phyloP scores from a whole-genome alignment of 2,329 filamentous ascomycete species.

The Alternaria alternata region DNA sequence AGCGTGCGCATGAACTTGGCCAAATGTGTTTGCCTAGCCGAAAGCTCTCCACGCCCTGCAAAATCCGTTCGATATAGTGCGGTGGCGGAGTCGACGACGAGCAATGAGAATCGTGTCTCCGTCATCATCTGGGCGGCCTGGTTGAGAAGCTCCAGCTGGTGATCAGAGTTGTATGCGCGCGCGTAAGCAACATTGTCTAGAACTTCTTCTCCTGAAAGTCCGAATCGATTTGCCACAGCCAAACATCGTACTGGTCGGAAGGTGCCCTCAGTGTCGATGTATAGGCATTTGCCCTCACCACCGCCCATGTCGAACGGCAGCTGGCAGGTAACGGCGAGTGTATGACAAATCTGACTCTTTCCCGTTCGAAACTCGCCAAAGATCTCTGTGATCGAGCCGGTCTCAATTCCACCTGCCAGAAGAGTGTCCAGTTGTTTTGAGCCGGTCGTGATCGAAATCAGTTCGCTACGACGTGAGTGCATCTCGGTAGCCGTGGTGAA shows the following conservation, averaged over 20 bases:
- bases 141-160: constrained; percentile 92
- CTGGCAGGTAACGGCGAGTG: constrained; percentile 97
- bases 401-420: constrained; percentile 92
- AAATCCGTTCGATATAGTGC: constrained; percentile 97
- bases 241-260: constrained; percentile 89
- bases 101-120: constrained; percentile 93
- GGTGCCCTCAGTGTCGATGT: constrained; percentile 98
- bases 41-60: constrained; percentile 93
- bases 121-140: constrained; percentile 99
- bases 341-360: constrained; percentile 98
- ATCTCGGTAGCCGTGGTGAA: constrained; percentile 99
- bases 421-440: constrained; percentile 97
- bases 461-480: constrained; percentile 94
- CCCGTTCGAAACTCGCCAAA: constrained; percentile 98
- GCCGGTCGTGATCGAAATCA: constrained; percentile 97
- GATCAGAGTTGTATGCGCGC: constrained; percentile 96
- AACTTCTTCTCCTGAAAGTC: constrained; percentile 94
- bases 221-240: constrained; percentile 92
- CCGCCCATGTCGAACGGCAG: constrained; percentile 98
- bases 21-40: constrained; percentile 87
- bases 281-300: constrained; percentile 96
- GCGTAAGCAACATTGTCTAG: constrained; percentile 98
- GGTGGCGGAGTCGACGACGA: constrained; percentile 95
- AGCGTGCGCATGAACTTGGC: constrained; percentile 89
- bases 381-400: constrained; percentile 95